Conservation (phyloP, 2,329 filamentous ascomycete genomes). For the Simplicillium sp. region DNA sequence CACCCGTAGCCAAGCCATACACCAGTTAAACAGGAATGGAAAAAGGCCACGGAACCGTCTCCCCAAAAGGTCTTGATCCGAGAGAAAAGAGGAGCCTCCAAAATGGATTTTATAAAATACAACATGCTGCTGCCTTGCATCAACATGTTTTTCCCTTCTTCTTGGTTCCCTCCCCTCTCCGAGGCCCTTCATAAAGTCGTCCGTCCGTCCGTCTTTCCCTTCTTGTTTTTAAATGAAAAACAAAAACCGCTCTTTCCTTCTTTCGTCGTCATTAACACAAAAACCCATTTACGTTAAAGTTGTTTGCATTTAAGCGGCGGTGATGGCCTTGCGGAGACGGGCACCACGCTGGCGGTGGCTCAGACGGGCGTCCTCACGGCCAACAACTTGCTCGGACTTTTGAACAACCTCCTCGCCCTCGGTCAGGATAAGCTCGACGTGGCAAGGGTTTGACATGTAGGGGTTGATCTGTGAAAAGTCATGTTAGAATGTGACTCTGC, state of each 20-base stretch:
- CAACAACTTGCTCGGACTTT: constrained; percentile 79
- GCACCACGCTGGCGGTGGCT: constrained; percentile 86
- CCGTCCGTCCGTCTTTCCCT: neutral
- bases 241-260: neutral
- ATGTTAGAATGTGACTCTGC: constrained; percentile 14
- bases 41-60: constrained; percentile 21
- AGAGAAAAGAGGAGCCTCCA: constrained; percentile 7
- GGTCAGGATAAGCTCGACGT: constrained; percentile 99
- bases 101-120: too few relatives aligned
- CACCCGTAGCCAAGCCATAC: constrained; percentile 26
- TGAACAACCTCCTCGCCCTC: constrained; percentile 93
- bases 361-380: constrained; percentile 59
- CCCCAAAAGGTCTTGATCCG: constrained; percentile 11
- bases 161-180: too few relatives aligned
- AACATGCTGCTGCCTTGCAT: too few relatives aligned
- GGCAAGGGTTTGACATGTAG: constrained; percentile 99
- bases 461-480: constrained; percentile 81
- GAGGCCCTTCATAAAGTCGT: too few relatives aligned
- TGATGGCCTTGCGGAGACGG: constrained; percentile 54
- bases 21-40: constrained; percentile 22
- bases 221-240: neutral
- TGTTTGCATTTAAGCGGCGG: constrained; percentile 44
- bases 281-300: too few relatives aligned
- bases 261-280: too few relatives aligned
- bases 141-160: too few relatives aligned